These are phyloP conservation scores for Glomus cerebriforme DNA, from an alignment of 192 early-diverging fungal genomes.

Conservation along the genomic window DNA sequence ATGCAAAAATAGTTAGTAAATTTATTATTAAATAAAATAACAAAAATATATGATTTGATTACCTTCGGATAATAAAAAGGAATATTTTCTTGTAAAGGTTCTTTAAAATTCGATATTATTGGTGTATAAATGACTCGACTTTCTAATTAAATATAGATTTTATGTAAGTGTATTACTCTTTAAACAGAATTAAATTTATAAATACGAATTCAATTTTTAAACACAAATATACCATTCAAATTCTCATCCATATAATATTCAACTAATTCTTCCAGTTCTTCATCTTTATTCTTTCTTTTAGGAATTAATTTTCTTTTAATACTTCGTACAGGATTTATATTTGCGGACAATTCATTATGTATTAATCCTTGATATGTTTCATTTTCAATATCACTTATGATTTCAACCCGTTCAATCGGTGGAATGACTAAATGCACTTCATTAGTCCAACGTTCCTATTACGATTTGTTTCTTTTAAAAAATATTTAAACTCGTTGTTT, in stretches of 20 bases:
- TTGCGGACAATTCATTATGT: constrained; percentile 19
- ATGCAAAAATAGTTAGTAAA: background rate
- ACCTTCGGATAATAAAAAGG: constrained; percentile 28
- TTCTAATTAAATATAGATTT: background rate
- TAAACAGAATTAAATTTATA: background rate
- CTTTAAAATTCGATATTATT: background rate
- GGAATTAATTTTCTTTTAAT: constrained; percentile 46
- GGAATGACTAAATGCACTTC: constrained; percentile 55
- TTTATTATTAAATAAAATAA: background rate
- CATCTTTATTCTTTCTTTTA: constrained; percentile 52
- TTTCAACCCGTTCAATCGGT: constrained; percentile 45
- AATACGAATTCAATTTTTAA: too few species aligned
- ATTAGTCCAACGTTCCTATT: constrained; percentile 48
- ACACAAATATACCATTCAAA: background rate
- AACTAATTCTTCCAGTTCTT: constrained; percentile 44
- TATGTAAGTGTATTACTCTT: too few species aligned
- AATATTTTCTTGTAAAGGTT: background rate
- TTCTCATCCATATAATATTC: constrained; percentile 35
- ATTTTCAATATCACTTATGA: constrained; percentile 28
- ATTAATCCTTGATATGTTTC: background rate
- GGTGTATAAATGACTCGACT: constrained; percentile 2
- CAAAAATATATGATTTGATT: background rate
- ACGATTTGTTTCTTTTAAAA: background rate
- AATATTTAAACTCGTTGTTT: background rate
- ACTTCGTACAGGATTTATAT: constrained; percentile 27